Evolutionary conservation across 176 grass and related monocot species (phyloP), one percentile per base, ranked within the genome.

Genomic region (Eragrostis curvula): DNA sequence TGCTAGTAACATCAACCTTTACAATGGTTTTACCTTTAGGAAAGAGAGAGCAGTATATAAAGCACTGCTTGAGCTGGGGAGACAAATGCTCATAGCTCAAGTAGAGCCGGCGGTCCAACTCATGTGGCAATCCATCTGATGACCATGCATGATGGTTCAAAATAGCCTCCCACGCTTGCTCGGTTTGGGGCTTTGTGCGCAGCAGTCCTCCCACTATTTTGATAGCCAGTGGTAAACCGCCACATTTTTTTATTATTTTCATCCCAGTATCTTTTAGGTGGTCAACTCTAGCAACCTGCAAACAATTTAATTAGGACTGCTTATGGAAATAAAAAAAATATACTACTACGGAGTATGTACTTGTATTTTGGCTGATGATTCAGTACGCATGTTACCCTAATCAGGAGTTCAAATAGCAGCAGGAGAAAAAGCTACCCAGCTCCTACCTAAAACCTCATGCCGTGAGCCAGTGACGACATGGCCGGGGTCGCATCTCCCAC

Each of bases 201-300:
- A 83, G 18, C 3, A 74, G 5, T 9, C 68, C 68, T 16, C 68
- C 68, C 24, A 71, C 23, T 16, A 78, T 59, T 64, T 82, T 82
- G 14, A 83, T 10, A 27, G 81, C 81, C 42, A 83, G 70, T 20
- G 81, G 81, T 55, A 83, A 66, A 55, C 81, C 81, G 20, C 50
- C 81, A 66, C 81, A 83, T 14, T 74, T 64, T 2, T 14, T 12
- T 1, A 74, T 52, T 24, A 74, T 74, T 24, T 52, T 66, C 70
- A 83, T 74, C 70, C 81, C 81, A 12, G 66, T 3, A 10, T 83
- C 58, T 43, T 51, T 83, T 14, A 83, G 59, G 5, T 66, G 44
- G 8, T 66, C 81, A 74, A 64, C 27, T 18, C 24, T 23, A 10
- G 3, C 25, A 10, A 30, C 46, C 70, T 72, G 46, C 25, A 3